phyloP scores from a whole-genome alignment of 1,284 basidiomycete species.

The Ganoderma multipileum region DNA sequence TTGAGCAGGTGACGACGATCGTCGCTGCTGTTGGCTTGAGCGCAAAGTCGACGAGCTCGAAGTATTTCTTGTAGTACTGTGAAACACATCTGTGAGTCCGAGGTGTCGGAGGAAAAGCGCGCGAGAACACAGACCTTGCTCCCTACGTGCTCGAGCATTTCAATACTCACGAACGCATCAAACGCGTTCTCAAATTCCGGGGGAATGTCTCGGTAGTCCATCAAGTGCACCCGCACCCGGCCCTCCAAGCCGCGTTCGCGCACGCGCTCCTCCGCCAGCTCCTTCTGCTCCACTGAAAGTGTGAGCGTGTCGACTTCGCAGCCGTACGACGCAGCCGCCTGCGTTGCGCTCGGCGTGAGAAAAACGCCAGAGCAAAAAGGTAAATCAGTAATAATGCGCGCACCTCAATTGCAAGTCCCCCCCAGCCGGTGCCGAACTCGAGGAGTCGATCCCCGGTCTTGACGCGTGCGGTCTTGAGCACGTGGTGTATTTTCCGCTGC shows the following conservation, averaged over 20 bases:
- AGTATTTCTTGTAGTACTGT: conserved; percentile 74
- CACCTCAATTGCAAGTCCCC: conserved; percentile 88
- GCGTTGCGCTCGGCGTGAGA: conserved; percentile 19
- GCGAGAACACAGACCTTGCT: conserved; percentile 49
- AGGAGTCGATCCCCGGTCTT: conserved; percentile 81
- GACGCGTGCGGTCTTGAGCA: conserved; percentile 80
- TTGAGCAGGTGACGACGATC: conserved; percentile 81
- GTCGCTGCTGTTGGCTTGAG: conserved; percentile 76
- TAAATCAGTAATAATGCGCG: conserved; percentile 31
- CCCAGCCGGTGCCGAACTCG: conserved; percentile 95
- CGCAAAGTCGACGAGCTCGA: conserved; percentile 81
- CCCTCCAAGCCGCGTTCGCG: conserved; percentile 72
- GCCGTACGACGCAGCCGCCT: conserved; percentile 73
- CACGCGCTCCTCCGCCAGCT: conserved; percentile 84
- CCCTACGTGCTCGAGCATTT: conserved; percentile 91
- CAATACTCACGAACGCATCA: conserved; percentile 88
- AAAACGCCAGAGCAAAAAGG: background rate
- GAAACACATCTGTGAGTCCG: background rate
- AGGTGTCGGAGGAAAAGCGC: conserved; percentile 1
- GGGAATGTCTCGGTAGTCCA: conserved; percentile 88
- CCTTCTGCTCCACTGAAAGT: conserved; percentile 86
- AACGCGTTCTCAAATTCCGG: conserved; percentile 79
- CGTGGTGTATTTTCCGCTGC: conserved; percentile 79
- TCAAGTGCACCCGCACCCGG: conserved; percentile 81
- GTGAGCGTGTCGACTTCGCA: conserved; percentile 91